Evolutionary conservation across 306 rosid genomes (phyloP), one percentile per base, ranked within the genome.

Genomic region (Ormosia emarginata): DNA sequence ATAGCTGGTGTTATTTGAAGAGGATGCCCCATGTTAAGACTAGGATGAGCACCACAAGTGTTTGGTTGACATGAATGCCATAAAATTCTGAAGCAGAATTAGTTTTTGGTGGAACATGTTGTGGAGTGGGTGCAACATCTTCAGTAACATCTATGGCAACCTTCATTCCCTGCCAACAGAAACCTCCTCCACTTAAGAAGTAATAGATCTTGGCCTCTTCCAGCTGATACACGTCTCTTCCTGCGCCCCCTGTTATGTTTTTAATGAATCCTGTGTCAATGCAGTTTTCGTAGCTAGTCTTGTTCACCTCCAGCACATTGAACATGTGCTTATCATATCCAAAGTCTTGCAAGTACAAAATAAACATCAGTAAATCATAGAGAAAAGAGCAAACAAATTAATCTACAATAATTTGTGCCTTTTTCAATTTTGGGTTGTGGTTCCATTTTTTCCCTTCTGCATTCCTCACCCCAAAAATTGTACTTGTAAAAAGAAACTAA

Each of bases 231-330:
- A 93, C 98, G 3, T 91, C 93, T 40, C 92, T 78, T 7, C 97
- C 98, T 4, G 86, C 94, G 0, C 93, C 98, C 1, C 56, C 68
- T 32, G 94, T 80, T 47, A 91, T 36, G 86, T 93, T 93, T 30
- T 47, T 78, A 3, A 90, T 82, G 78, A 90, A 90, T 8, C 41
- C 89, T 44, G 39, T 14, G 14, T 90, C 92, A 2, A 61, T 73
- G 89, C 98, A 94, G 3, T 56, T 70, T 36, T 87, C 90, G 8
- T 82, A 91, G 58, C 88, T 85, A 2, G 81, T 90, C 75, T 87
- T 39, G 86, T 92, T 91, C 89, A 94, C 98, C 78, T 89, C 93
- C 62, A 94, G 68, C 24, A 88, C 97, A 71, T 29, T 88, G 89
- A 80, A 89, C 34, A 12, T 39, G 11, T 78, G 72, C 71, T 46